phyloP scores from a whole-genome alignment of 208 protist genomes.

The Trypanosoma conorhini region DNA sequence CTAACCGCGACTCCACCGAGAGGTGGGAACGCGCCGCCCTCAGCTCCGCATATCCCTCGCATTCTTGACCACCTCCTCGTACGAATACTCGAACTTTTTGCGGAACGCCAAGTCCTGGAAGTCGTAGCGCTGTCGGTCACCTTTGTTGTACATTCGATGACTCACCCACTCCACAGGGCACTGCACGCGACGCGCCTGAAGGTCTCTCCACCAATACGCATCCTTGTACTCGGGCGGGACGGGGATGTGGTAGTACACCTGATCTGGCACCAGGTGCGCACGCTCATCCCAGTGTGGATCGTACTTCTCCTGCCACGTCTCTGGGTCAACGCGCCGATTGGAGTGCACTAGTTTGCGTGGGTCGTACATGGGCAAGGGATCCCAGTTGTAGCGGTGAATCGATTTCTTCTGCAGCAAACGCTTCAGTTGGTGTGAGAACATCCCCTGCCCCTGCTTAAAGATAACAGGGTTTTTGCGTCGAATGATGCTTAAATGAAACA shows the following conservation, averaged over 20 bases:
- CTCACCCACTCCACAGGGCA: conserved; percentile 89
- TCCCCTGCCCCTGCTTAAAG: conserved; percentile 91
- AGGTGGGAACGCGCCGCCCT: neutral
- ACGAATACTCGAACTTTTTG: conserved; percentile 89
- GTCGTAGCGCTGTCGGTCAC: conserved; percentile 70
- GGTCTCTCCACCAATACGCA: conserved; percentile 93
- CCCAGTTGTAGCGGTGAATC: conserved; percentile 88
- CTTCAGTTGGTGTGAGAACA: conserved; percentile 92
- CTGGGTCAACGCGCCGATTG: conserved; percentile 72
- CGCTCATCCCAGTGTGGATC: conserved; percentile 80
- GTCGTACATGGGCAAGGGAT: conserved; percentile 90
- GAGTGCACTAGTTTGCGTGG: conserved; percentile 86
- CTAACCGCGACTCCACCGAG: neutral
- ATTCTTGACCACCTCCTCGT: conserved; percentile 80
- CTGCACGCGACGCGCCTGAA: conserved; percentile 88
- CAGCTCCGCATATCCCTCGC: conserved; percentile 87
- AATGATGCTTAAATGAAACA: conserved; percentile 50
- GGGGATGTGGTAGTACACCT: conserved; percentile 75
- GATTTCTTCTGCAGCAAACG: conserved; percentile 91
- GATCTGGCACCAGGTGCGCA: conserved; percentile 81
- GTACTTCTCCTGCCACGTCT: conserved; percentile 82
- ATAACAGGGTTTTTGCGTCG: conserved; percentile 85
- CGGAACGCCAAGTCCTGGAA: conserved; percentile 88
- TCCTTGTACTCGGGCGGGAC: conserved; percentile 89
- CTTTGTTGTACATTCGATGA: conserved; percentile 82